These are phyloP conservation scores for Hyaloscypha bicolor DNA, from an alignment of 495 filamentous ascomycete genomes.

Conservation along the genomic window DNA sequence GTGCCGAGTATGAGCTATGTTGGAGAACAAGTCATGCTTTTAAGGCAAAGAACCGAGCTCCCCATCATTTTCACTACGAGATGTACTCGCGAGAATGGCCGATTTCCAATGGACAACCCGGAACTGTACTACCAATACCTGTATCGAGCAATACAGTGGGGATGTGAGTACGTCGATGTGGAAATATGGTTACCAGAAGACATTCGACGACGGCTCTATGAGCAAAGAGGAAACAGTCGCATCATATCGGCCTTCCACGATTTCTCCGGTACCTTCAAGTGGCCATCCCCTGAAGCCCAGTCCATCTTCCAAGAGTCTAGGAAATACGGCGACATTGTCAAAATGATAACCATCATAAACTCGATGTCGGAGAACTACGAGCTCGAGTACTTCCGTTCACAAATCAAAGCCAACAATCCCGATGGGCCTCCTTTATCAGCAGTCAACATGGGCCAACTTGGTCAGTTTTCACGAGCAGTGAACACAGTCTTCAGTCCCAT, in stretches of 20 bases:
- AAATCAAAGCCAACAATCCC: constrained; percentile 64
- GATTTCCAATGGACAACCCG: constrained; percentile 81
- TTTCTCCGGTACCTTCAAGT: constrained; percentile 80
- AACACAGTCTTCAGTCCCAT: constrained; percentile 86
- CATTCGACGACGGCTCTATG: constrained; percentile 65
- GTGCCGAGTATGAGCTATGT: constrained; percentile 82
- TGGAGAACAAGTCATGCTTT: constrained; percentile 79
- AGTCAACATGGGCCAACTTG: constrained; percentile 83
- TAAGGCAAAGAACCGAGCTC: constrained; percentile 79
- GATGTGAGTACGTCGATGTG: constrained; percentile 85
- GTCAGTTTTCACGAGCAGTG: constrained; percentile 76
- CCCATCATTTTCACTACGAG: constrained; percentile 86
- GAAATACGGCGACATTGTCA: constrained; percentile 80
- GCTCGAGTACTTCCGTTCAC: constrained; percentile 83
- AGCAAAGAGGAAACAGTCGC: constrained; percentile 70
- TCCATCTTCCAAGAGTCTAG: constrained; percentile 67
- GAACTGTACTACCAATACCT: constrained; percentile 74
- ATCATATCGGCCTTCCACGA: constrained; percentile 90
- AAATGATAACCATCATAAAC: constrained; percentile 83
- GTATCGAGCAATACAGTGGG: constrained; percentile 79
- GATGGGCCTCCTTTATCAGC: constrained; percentile 72
- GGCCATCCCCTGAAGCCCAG: constrained; percentile 71
- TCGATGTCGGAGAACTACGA: constrained; percentile 83
- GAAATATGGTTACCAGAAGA: constrained; percentile 82
- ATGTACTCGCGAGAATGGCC: constrained; percentile 77